These are phyloP conservation scores for Ustilago lituana DNA, from an alignment of 1,284 basidiomycete genomes.

Conservation along the genomic window DNA sequence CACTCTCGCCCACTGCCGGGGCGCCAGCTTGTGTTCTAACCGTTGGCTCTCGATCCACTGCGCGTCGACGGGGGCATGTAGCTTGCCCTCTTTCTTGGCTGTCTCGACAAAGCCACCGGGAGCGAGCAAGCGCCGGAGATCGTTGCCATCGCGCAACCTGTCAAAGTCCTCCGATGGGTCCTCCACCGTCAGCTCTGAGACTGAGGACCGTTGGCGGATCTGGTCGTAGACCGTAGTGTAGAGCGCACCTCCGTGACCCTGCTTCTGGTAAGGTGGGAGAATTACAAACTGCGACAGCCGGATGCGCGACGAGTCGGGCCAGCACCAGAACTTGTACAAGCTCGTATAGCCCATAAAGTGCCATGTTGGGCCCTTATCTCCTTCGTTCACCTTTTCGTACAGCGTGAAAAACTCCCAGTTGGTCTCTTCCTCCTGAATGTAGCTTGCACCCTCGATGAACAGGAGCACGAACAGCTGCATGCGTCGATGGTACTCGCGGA, in stretches of 20 bases:
- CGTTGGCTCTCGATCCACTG: slow-evolving; percentile 84
- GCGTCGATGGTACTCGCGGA: slow-evolving; percentile 87
- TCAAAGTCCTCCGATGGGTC: slow-evolving; percentile 97
- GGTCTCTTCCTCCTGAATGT: slow-evolving; percentile 75
- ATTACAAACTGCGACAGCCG: slow-evolving; percentile 88
- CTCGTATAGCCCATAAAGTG: slow-evolving; percentile 71
- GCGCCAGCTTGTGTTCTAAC: slow-evolving; percentile 84
- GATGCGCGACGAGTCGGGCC: slow-evolving; percentile 41
- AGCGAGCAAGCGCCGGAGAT: slow-evolving; percentile 82
- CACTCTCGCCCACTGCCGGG: slow-evolving; percentile 92
- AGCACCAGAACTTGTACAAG: slow-evolving; percentile 60
- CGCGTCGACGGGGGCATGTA: slow-evolving; percentile 80
- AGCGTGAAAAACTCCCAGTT: slow-evolving; percentile 69
- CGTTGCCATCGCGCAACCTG: slow-evolving; percentile 90
- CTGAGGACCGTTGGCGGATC: slow-evolving; percentile 74
- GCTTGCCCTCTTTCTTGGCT: slow-evolving; percentile 71
- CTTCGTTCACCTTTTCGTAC: slow-evolving; percentile 44
- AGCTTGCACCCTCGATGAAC: slow-evolving; percentile 85
- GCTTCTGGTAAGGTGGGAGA: slow-evolving; percentile 86
- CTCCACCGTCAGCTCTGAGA: slow-evolving; percentile 93
- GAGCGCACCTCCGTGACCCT: slow-evolving; percentile 77
- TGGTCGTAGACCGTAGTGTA: slow-evolving; percentile 87
- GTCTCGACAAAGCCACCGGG: slow-evolving; percentile 71
- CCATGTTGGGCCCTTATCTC: slow-evolving; percentile 74
- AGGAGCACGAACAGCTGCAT: slow-evolving; percentile 95